A percentile compares a stretch with the other conserved stretches of the same genome.
Conservation (phyloP, 176 grass and related monocot species). For the Triticum urartu region DNA sequence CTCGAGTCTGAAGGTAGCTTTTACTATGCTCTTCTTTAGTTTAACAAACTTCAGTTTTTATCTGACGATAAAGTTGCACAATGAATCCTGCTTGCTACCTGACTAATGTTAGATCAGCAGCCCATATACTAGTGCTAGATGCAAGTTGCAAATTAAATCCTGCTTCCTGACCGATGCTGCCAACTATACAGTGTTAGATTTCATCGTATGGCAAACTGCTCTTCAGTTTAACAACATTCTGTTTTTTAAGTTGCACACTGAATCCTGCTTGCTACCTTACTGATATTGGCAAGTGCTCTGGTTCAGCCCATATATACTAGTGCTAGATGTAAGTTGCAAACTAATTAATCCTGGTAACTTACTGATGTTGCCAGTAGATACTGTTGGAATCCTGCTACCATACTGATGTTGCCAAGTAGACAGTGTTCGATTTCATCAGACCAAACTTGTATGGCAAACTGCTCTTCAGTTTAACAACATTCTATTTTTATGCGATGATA, state of each 20-base stretch:
- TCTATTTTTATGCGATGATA: background rate
- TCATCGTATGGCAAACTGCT: no score
- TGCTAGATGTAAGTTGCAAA: no score
- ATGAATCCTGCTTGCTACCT: background rate
- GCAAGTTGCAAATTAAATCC: background rate
- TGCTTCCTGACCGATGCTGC: background rate
- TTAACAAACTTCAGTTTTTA: background rate
- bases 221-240: no score
- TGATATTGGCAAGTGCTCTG: background rate
- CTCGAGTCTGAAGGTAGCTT: conserved; percentile 83
- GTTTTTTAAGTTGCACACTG: no score
- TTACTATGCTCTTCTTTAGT: background rate
- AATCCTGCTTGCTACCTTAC: no score
- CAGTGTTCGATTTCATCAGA: background rate
- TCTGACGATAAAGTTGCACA: no score
- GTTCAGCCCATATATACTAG: background rate
- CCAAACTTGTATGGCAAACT: background rate
- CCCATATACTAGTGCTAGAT: no score
- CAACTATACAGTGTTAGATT: background rate
- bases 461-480: background rate
- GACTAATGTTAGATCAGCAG: no score
- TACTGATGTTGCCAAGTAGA: no score
- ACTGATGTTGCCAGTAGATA: no score
- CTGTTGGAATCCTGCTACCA: no score
- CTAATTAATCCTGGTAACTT: no score